These are phyloP conservation scores for Geotrichum restrictum DNA, from an alignment of 1,139 yeast species.

Conservation along the genomic window DNA sequence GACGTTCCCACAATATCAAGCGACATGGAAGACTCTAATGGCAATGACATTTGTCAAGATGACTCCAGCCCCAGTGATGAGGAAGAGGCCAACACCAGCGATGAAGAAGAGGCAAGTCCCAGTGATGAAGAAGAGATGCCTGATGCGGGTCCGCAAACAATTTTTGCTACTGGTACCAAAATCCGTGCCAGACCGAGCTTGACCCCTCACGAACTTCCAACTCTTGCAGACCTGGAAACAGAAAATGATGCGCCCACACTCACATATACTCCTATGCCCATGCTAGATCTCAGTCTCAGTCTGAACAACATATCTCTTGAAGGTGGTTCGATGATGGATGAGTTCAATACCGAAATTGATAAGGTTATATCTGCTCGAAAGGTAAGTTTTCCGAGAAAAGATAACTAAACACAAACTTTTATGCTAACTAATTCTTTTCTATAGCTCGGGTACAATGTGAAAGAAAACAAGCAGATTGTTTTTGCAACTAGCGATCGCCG, in stretches of 20 bases:
- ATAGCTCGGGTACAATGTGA: conserved; percentile 37
- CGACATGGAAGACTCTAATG: no score
- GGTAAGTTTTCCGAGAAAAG: conserved; percentile 20
- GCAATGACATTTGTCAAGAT: background rate
- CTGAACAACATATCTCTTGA: conserved; percentile 37
- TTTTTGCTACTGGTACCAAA: conserved; percentile 26
- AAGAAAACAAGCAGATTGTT: conserved; percentile 36
- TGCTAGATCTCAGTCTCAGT: conserved; percentile 28
- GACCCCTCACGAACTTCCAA: conserved; percentile 31
- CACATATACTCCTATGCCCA: conserved; percentile 24
- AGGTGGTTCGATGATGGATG: conserved; percentile 43
- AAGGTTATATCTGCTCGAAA: conserved; percentile 34
- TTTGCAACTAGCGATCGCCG: conserved; percentile 31
- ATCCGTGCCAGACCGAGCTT: conserved; percentile 37
- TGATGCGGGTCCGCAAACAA: conserved; percentile 12
- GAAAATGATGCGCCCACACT: conserved; percentile 9
- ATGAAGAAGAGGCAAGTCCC: conserved; percentile 12
- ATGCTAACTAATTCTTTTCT: background rate
- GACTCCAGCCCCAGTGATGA: background rate
- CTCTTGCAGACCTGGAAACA: conserved; percentile 28
- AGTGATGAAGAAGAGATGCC: conserved; percentile 8
- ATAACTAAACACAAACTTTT: background rate
- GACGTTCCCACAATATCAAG: background rate
- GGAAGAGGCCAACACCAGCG: background rate
- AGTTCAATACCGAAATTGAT: conserved; percentile 40